A percentile compares a stretch with the other conserved stretches of the same genome.
phyloP scores from a whole-genome alignment of 805 yeast genomes.

The Candida chauliodis region DNA sequence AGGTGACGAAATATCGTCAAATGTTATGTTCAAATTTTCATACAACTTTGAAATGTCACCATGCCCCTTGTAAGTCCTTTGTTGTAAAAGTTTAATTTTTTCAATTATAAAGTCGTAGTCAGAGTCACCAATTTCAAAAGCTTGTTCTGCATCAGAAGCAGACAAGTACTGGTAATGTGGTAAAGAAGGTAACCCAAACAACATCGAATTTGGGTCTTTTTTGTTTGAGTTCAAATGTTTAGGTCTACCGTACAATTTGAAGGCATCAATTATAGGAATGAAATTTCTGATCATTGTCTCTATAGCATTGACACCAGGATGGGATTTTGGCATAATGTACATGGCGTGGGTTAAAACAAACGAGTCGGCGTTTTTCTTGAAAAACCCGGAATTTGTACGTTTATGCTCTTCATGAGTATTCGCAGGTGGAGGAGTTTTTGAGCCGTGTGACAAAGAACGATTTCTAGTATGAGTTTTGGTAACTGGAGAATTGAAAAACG shows the following conservation, averaged over 20 bases:
- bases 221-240: constrained; percentile 71
- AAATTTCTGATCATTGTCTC: constrained; percentile 72
- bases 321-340: constrained; percentile 70
- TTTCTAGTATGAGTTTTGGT: not conserved
- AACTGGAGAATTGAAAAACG: constrained; percentile 23
- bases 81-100: constrained; percentile 7
- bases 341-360: constrained; percentile 38
- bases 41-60: constrained; percentile 35
- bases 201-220: constrained; percentile 56
- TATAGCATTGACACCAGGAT: constrained; percentile 66
- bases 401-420: constrained; percentile 4
- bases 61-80: constrained; percentile 26
- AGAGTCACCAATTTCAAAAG: constrained; percentile 13
- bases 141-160: constrained; percentile 18
- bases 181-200: constrained; percentile 72
- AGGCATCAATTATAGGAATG: constrained; percentile 67
- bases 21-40: constrained; percentile 14
- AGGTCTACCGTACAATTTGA: constrained; percentile 74
- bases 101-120: constrained; percentile 12
- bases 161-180: constrained; percentile 63
- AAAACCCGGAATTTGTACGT: constrained; percentile 16
- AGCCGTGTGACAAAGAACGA: constrained; percentile 4
- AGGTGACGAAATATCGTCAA: constrained; percentile 9
- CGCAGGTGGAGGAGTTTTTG: not conserved
- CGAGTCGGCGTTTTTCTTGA: constrained; percentile 25